These are phyloP conservation scores for Hordeum marinum DNA, from an alignment of 176 grass and related monocot species.

Conservation along the genomic window DNA sequence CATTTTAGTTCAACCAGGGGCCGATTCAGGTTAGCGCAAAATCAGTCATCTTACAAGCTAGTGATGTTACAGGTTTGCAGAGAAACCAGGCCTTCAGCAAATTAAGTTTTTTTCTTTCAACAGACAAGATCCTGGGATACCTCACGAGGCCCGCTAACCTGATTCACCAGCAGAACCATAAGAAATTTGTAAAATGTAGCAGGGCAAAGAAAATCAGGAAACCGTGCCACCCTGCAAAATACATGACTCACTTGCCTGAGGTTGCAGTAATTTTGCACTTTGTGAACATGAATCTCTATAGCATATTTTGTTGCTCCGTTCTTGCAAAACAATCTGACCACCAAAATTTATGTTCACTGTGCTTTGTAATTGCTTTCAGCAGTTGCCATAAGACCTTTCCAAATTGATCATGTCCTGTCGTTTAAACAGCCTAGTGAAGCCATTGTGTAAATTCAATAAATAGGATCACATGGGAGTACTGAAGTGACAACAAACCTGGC, in stretches of 20 bases:
- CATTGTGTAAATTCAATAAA: not conserved
- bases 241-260: slow-evolving; percentile 23
- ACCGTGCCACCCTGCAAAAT: not conserved
- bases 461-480: not conserved
- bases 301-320: not conserved
- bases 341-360: not conserved
- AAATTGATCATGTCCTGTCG: not conserved
- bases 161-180: slow-evolving; percentile 27
- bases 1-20: not conserved
- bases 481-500: not conserved
- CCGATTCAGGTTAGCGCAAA: not conserved
- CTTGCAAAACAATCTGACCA: not conserved
- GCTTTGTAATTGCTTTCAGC: not conserved
- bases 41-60: not conserved
- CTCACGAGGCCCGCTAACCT: not conserved
- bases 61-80: not conserved
- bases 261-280: not conserved
- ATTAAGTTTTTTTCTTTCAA: not conserved
- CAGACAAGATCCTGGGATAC: not conserved
- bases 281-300: not conserved
- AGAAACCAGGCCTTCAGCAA: not conserved
- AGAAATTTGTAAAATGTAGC: not conserved
- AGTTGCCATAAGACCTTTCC: not conserved
- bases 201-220: not conserved
- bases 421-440: not conserved